phyloP scores from a whole-genome alignment of 1,139 yeast genomes.

The Candida sp. region DNA sequence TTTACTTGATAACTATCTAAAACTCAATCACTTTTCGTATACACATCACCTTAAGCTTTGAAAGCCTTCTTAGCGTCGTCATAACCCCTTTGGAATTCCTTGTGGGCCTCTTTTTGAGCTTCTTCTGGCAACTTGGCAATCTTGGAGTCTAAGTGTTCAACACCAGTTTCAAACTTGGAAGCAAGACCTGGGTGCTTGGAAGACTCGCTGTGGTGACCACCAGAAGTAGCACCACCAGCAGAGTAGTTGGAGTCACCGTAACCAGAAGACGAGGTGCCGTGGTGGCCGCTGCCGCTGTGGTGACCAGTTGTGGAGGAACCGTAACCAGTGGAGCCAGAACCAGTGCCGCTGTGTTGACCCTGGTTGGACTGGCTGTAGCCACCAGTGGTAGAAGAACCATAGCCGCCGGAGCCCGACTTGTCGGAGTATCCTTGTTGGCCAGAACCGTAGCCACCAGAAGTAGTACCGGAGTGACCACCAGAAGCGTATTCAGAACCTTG shows the following conservation, averaged over 20 bases:
- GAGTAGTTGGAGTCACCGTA: constrained; percentile 1
- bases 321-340: constrained; percentile 10
- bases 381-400: neutral
- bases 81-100: constrained; percentile 39
- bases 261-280: neutral
- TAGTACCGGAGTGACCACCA: constrained; percentile 8
- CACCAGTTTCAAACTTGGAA: constrained; percentile 4
- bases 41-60: neutral
- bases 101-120: constrained; percentile 37
- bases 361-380: neutral
- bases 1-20: neutral
- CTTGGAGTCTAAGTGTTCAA: constrained; percentile 27
- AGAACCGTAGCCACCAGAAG: neutral
- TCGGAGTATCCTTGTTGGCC: constrained; percentile 1
- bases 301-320: neutral
- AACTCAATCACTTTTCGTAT: neutral
- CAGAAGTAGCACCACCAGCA: neutral
- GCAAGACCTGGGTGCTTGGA: constrained; percentile 4
- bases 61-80: constrained; percentile 27
- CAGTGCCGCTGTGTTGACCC: constrained; percentile 3
- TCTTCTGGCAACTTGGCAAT: constrained; percentile 33
- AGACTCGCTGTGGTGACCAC: neutral
- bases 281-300: neutral
- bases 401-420: neutral
- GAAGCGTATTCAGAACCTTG: constrained; percentile 7